A percentile compares a stretch with the other conserved stretches of the same genome.
Evolutionary conservation across 106 monocot species (phyloP).

Genomic region (Acanthochlamys bracteata): DNA sequence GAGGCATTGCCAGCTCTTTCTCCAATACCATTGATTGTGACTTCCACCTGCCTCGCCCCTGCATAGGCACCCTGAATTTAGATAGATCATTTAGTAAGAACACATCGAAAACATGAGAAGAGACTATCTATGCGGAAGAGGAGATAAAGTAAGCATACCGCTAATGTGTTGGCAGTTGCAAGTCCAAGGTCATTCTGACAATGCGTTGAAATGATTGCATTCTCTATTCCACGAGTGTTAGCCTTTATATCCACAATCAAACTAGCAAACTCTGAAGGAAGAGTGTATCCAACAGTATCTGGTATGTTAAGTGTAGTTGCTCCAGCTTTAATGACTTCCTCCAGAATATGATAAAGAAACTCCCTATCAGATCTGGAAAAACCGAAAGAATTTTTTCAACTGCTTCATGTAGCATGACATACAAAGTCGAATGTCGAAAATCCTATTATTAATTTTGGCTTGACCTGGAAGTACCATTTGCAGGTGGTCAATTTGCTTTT

Average conservation of each 20-base stretch:
- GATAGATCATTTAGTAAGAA: constrained; percentile 16
- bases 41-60: constrained; percentile 87
- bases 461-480: too few species aligned
- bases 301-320: constrained; percentile 93
- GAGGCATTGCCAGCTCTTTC: constrained; percentile 99
- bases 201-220: constrained; percentile 94
- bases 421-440: too few species aligned
- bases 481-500: too few species aligned
- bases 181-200: constrained; percentile 98
- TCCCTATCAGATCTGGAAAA: constrained; percentile 69
- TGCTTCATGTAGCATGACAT: too few species aligned
- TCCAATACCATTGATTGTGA: constrained; percentile 91
- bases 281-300: constrained; percentile 91
- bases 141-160: constrained; percentile 28
- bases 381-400: too few species aligned
- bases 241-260: constrained; percentile 79
- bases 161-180: constrained; percentile 85
- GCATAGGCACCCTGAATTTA: constrained; percentile 67
- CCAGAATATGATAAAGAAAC: constrained; percentile 79
- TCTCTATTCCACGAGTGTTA: constrained; percentile 78
- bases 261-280: constrained; percentile 65
- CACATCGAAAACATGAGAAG: not conserved
- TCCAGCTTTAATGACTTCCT: constrained; percentile 90
- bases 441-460: too few species aligned
- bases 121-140: too few species aligned